phyloP scores from a whole-genome alignment of 352 stramenopile genomes.

The Globisporangium cederbergense region DNA sequence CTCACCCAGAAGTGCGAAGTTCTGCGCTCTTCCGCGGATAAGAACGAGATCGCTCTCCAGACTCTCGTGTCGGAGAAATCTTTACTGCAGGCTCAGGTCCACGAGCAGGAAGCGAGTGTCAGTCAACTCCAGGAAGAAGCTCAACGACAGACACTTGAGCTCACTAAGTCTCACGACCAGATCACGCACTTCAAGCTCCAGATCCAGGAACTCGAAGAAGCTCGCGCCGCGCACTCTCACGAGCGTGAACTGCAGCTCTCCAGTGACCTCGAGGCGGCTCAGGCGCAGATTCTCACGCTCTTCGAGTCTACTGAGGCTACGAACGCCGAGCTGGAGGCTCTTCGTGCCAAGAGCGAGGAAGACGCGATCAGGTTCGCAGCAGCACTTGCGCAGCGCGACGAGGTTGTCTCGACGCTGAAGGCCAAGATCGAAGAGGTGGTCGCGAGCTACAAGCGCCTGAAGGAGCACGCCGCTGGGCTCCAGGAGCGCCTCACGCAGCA shows the following conservation, averaged over 20 bases:
- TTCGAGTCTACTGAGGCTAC: slow-evolving; percentile 10
- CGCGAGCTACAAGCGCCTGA: slow-evolving; percentile 54
- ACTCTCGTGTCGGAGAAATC: not conserved
- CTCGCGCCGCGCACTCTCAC: slow-evolving; percentile 20
- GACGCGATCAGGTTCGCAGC: not conserved
- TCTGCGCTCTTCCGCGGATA: not conserved
- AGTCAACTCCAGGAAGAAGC: not conserved
- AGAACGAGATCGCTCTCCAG: not conserved
- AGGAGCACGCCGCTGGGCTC: slow-evolving; percentile 39
- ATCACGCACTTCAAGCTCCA: not conserved
- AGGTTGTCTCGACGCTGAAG: slow-evolving; percentile 51
- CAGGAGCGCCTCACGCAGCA: slow-evolving; percentile 41
- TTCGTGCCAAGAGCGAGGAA: slow-evolving; percentile 13
- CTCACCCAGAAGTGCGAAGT: not conserved
- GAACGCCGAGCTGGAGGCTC: slow-evolving; percentile 16
- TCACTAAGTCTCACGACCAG: not conserved
- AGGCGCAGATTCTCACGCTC: slow-evolving; percentile 24
- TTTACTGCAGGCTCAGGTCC: not conserved
- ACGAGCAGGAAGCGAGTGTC: not conserved
- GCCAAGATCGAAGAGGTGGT: slow-evolving; percentile 63
- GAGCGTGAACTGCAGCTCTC: slow-evolving; percentile 9
- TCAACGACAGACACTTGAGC: not conserved
- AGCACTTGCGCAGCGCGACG: slow-evolving; percentile 30
- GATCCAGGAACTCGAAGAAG: slow-evolving; percentile 12
- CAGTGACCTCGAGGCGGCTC: slow-evolving; percentile 20